phyloP scores from a whole-genome alignment of 2,329 filamentous ascomycete species.

The Epichloe baconii region DNA sequence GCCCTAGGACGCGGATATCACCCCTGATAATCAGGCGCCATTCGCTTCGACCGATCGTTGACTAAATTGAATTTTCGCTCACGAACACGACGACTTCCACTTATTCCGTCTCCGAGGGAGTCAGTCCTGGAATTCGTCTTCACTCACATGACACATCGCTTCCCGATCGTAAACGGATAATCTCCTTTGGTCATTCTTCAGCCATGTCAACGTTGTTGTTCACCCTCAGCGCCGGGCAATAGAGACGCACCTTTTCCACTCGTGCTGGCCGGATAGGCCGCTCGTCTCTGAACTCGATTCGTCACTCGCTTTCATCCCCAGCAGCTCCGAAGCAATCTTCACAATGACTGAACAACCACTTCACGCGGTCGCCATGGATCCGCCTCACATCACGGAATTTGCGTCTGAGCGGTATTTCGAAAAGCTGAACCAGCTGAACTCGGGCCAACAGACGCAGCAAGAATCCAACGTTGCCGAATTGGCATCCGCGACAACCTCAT shows the following conservation, averaged over 20 bases:
- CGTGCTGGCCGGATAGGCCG: slow-evolving; percentile 17
- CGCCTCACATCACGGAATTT: slow-evolving; percentile 51
- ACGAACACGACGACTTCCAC: background rate
- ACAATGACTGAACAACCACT: slow-evolving; percentile 22
- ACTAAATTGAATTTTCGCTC: too few species aligned
- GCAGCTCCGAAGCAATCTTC: slow-evolving; percentile 2
- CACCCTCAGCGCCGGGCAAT: slow-evolving; percentile 13
- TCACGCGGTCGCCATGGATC: slow-evolving; percentile 37
- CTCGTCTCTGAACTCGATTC: slow-evolving; percentile 5
- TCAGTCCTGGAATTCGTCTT: background rate
- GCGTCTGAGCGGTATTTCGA: slow-evolving; percentile 51
- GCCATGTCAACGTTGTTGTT: slow-evolving; percentile 18
- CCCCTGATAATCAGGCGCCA: background rate
- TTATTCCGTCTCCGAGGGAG: too few species aligned
- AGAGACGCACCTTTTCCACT: slow-evolving; percentile 18
- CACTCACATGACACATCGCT: background rate
- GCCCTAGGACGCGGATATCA: background rate
- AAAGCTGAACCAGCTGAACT: slow-evolving; percentile 44
- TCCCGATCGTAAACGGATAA: too few species aligned
- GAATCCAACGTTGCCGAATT: slow-evolving; percentile 15
- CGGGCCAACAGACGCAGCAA: slow-evolving; percentile 28
- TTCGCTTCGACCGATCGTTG: background rate
- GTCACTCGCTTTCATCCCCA: slow-evolving; percentile 12
- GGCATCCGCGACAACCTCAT: slow-evolving; percentile 6
- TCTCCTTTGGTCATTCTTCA: slow-evolving; percentile 1